Evolutionary conservation across 345 rosid genomes (phyloP), one percentile per base, ranked within the genome.

Genomic region (Eucalyptus sideroxylon): DNA sequence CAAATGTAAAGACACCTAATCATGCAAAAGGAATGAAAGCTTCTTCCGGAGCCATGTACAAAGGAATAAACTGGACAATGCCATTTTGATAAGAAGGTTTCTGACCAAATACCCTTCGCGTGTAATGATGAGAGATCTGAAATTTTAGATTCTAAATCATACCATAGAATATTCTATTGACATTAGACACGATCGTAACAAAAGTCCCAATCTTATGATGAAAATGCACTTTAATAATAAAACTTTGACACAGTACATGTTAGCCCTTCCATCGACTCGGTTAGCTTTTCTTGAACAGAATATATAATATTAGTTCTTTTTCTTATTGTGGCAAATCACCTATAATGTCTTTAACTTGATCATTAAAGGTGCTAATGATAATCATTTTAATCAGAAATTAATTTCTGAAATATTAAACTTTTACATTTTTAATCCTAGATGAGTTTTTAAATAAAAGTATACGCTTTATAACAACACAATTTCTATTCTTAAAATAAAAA

Each of bases 371-470:
- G 59, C 26, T 8, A 53, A 19, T 53, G 2, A 53, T 53, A 21
- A 53, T 0, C 26, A 53, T 19, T 19, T 53, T 19, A 53, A 0
- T 0, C 0, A 53, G 1, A 53, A 53, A 53, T 53, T 53, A 53
- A 53, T 19, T 53, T 53, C 59, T 53, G 0, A 1, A 53, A 53
- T 53, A 21, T 1, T 21, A 4, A 0, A 19, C 0, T 53, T 53
- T 19, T 8, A 0, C 2, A 53, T 53, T 8, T 53, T 53, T 53
- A 53, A 53, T 53, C 1, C 1, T 8, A 53, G 2, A 19, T 53
- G 26, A 53, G 10, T 8, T 53, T 53, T 53, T 53, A 53, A 19
- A 1, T 19, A 53, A 53, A 53, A 53, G 2, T 53, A 53, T 0
- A 53, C 1, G 0, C 10, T 53, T 1, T 2, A 53, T 53, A 53